Percentiles rank a stretch among this genome's conserved stretches.
These are phyloP conservation scores for Ceratocystis albifundus DNA, from an alignment of 2,329 filamentous ascomycete species.

Conservation along the genomic window DNA sequence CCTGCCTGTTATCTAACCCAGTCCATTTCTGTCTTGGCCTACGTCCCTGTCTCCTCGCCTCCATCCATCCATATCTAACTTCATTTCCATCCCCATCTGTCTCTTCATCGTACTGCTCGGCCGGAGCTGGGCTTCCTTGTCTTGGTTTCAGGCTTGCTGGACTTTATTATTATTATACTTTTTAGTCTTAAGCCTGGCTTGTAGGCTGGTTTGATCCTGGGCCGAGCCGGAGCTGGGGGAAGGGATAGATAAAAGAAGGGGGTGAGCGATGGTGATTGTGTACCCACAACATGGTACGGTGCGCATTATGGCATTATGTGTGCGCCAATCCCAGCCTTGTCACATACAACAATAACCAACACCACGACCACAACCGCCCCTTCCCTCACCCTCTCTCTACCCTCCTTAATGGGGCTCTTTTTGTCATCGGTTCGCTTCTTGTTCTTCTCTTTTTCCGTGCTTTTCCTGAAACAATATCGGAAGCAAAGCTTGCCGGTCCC, in stretches of 20 bases:
- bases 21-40: background rate
- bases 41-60: background rate
- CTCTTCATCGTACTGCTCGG: background rate
- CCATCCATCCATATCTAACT: no score
- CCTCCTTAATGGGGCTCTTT: background rate
- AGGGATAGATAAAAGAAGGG: background rate
- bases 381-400: background rate
- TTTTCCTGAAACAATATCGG: constrained; percentile 6
- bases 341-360: no score
- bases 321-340: no score
- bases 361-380: background rate
- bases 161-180: no score
- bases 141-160: background rate
- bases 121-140: background rate
- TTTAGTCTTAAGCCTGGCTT: no score
- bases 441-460: constrained; percentile 1
- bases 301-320: no score
- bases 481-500: background rate
- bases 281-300: background rate
- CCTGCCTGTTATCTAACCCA: background rate
- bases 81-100: no score
- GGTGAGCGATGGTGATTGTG: background rate
- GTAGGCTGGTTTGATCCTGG: no score
- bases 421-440: background rate
- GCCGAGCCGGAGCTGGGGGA: background rate